Base-by-base conservation (phyloP, 2,329 filamentous ascomycete species). In the Phialophora chinensis region DNA sequence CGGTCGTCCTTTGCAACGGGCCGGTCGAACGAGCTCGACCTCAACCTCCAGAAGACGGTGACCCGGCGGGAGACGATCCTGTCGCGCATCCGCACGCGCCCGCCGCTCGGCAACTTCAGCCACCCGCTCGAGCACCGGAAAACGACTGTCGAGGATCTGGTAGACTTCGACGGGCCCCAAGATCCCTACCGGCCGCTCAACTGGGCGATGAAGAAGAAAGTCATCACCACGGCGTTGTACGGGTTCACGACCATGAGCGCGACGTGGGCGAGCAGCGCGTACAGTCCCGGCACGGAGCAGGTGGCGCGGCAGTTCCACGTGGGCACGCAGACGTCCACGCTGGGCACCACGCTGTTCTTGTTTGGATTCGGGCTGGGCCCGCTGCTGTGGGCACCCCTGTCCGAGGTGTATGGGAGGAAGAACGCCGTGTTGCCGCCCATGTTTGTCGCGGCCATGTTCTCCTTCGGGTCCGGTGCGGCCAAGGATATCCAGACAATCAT, bases 151-250 rank as follows among this genome's bases (percentile, higher is more conserved):
- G 60, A 33, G 12, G 60, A 62, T 8, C 17, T 73, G 4, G 90
- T 93, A 27, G 88, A 91, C 66, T 93, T 92, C 69, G 90, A 92
- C 8, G 89, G 90, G 0, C 82, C 82, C 0, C 86, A 90, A 67
- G 91, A 93, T 76, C 88, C 88, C 0, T 91, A 92, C 73, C 80
- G 83, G 3, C 90, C 90, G 0, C 71, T 89, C 54, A 93, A 93
- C 74, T 93, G 91, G 91, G 81, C 85, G 0, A 86, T 85, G 31
- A 79, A 79, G 71, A 93, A 92, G 76, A 93, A 93, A 76, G 77
- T 88, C 8, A 71, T 83, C 3, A 91, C 89, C 0, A 92, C 90
- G 0, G 69, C 88, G 63, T 73, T 90, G 8, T 91, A 90, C 75
- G 87, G 87, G 1, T 75, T 90, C 55, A 87, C 86, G 2, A 89